phyloP scores from a whole-genome alignment of 345 rosid species.

The Arabidopsis suecica region DNA sequence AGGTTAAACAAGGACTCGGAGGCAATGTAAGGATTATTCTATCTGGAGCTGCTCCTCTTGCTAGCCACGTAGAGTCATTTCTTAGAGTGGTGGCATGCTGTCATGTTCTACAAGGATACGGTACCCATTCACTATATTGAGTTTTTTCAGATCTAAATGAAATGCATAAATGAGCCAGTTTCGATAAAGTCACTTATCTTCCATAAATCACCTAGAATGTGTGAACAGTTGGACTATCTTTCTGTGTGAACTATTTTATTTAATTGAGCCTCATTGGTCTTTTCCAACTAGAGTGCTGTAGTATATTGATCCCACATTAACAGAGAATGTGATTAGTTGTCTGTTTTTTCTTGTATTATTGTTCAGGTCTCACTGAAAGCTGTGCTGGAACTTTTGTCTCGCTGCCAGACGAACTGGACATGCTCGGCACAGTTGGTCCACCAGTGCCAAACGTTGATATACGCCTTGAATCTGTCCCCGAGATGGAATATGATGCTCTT shows the following conservation, averaged over 20 bases:
- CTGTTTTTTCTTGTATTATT: conserved; percentile 6
- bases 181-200: neutral
- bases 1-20: conserved; percentile 91
- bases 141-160: neutral
- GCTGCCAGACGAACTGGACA: conserved; percentile 69
- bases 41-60: conserved; percentile 91
- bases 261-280: neutral
- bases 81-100: conserved; percentile 88
- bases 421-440: conserved; percentile 96
- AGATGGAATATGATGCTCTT: conserved; percentile 92
- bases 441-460: conserved; percentile 96
- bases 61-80: conserved; percentile 78
- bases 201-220: neutral
- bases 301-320: conserved; percentile 16
- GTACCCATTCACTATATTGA: conserved; percentile 48
- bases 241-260: neutral
- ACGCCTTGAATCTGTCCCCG: conserved; percentile 91
- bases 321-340: conserved; percentile 18
- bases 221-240: neutral
- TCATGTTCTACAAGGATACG: conserved; percentile 95
- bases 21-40: conserved; percentile 83
- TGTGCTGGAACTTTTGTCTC: conserved; percentile 96
- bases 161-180: neutral
- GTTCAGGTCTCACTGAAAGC: conserved; percentile 89
- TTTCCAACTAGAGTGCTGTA: conserved; percentile 4